Percentiles rank a stretch among this genome's conserved stretches.
Evolutionary conservation across 2,329 filamentous ascomycete species (phyloP).

Genomic region (Cladosporium sp.): DNA sequence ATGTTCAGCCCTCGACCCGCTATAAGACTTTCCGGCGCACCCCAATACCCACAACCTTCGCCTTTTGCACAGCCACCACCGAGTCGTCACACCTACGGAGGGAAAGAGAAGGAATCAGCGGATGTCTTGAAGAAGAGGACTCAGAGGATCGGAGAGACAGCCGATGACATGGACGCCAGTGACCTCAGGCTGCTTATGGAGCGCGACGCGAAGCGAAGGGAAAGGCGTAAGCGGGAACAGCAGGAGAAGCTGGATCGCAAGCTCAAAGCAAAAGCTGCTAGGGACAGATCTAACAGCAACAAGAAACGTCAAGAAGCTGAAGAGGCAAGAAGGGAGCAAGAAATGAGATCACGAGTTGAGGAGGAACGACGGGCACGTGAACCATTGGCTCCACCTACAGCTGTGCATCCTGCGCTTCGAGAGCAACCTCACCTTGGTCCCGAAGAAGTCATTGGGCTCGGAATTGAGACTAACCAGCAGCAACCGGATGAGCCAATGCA

Average conservation of each 20-base stretch:
- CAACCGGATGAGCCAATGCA: neutral
- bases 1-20: constrained; percentile 84
- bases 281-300: constrained; percentile 45
- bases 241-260: constrained; percentile 66
- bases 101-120: constrained; percentile 38
- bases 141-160: constrained; percentile 63
- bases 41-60: constrained; percentile 54
- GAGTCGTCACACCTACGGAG: constrained; percentile 18
- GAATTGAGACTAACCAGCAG: constrained; percentile 28
- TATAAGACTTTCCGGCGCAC: constrained; percentile 69
- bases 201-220: constrained; percentile 75
- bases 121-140: constrained; percentile 39
- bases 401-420: constrained; percentile 38
- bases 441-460: constrained; percentile 32
- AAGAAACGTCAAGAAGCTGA: constrained; percentile 51
- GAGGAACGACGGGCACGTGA: constrained; percentile 30
- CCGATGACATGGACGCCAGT: constrained; percentile 80
- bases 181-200: constrained; percentile 89
- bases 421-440: constrained; percentile 21
- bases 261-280: constrained; percentile 66
- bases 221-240: constrained; percentile 69
- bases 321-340: constrained; percentile 44
- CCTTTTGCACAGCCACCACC: constrained; percentile 21
- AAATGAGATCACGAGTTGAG: constrained; percentile 26
- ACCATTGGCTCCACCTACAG: constrained; percentile 31